phyloP scores from a whole-genome alignment of 1,284 basidiomycete species.

The Coniophora puteana region DNA sequence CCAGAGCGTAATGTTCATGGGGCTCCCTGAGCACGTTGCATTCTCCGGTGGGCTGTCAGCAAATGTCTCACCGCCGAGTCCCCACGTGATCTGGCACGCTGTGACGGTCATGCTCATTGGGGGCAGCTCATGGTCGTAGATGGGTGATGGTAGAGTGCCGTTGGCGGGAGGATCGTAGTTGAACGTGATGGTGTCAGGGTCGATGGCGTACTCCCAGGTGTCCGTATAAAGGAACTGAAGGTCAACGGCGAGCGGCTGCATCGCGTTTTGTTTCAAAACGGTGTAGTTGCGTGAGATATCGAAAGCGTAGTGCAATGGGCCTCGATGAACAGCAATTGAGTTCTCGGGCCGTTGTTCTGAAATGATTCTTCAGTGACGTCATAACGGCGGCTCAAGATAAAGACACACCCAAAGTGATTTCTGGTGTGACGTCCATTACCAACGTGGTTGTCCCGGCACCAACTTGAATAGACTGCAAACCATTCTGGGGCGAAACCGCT shows the following conservation, averaged over 20 bases:
- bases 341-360: constrained; percentile 48
- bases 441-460: constrained; percentile 43
- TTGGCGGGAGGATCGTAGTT: constrained; percentile 33
- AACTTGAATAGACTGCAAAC: constrained; percentile 42
- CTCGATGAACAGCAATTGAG: constrained; percentile 52
- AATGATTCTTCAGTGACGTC: background rate
- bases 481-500: constrained; percentile 38
- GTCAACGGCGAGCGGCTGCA: constrained; percentile 47
- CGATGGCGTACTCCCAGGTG: constrained; percentile 54
- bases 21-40: constrained; percentile 40
- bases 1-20: constrained; percentile 43
- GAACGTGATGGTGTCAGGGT: constrained; percentile 48
- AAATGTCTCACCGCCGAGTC: constrained; percentile 45
- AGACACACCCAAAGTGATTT: constrained; percentile 42
- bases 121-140: constrained; percentile 51
- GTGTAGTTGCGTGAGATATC: constrained; percentile 42
- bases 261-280: constrained; percentile 39
- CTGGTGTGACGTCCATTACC: constrained; percentile 42
- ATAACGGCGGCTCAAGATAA: background rate
- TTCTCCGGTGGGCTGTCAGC: constrained; percentile 45
- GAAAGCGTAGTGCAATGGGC: constrained; percentile 54
- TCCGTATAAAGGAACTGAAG: constrained; percentile 47
- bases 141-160: constrained; percentile 43
- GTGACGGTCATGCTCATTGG: constrained; percentile 47
- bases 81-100: constrained; percentile 50